Evolutionary conservation across 371 early-diverging fungal genomes (phyloP).

Genomic region (Smittium mucronatum): DNA sequence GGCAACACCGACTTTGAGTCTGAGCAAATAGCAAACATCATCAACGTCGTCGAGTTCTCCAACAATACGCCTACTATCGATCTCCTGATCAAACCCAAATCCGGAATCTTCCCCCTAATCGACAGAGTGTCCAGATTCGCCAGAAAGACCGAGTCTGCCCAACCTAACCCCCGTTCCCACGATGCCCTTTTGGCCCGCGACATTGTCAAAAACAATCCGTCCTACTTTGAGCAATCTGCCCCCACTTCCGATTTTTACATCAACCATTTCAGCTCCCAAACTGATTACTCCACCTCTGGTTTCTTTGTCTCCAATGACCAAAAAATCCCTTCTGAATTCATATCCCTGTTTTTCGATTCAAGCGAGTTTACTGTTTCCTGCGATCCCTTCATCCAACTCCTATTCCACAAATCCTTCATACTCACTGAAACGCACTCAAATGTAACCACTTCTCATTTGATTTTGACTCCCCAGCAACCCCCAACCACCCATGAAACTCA

Average conservation of each 20-base stretch:
- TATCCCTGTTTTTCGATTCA: constrained; percentile 42
- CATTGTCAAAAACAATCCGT: not conserved
- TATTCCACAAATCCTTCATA: constrained; percentile 68
- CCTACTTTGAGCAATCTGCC: not conserved
- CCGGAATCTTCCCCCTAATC: constrained; percentile 53
- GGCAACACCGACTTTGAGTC: constrained; percentile 38
- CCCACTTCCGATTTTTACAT: constrained; percentile 16
- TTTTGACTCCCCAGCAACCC: constrained; percentile 52
- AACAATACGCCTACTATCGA: constrained; percentile 53
- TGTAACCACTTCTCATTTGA: constrained; percentile 55
- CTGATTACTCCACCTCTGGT: constrained; percentile 49
- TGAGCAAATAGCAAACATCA: constrained; percentile 37
- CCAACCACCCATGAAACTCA: constrained; percentile 43
- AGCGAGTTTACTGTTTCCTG: constrained; percentile 17
- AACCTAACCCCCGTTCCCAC: not conserved
- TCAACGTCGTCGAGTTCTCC: constrained; percentile 37
- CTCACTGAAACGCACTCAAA: constrained; percentile 60
- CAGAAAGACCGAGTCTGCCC: constrained; percentile 29
- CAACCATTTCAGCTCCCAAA: constrained; percentile 58
- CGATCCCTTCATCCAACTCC: constrained; percentile 63
- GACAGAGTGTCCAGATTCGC: constrained; percentile 36
- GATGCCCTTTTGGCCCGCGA: not conserved
- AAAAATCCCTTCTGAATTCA: constrained; percentile 64
- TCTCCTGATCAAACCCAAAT: constrained; percentile 37
- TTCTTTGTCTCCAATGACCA: constrained; percentile 64